Evolutionary conservation across 257 asterid species (phyloP).

Genomic region (Fraxinus anomala): DNA sequence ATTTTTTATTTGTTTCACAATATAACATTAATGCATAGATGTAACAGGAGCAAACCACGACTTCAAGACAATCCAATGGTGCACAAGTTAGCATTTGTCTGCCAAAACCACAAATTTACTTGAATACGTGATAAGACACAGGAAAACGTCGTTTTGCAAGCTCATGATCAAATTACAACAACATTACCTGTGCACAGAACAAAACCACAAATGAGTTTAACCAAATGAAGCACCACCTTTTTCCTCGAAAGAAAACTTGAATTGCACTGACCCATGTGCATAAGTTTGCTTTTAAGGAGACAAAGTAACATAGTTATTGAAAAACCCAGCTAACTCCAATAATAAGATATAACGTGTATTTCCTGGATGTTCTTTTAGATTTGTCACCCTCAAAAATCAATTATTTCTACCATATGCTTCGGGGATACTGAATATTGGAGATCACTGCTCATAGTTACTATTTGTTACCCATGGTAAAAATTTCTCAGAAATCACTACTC

Average conservation of each 20-base stretch:
- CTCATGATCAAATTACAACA: constrained; percentile 21
- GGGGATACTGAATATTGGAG: constrained; percentile 6
- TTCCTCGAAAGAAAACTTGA: constrained; percentile 12
- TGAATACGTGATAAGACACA: background rate
- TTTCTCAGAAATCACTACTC: constrained; percentile 39
- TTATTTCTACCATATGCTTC: background rate
- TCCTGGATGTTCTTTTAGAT: background rate
- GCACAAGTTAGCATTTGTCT: constrained; percentile 19
- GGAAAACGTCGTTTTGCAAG: constrained; percentile 23
- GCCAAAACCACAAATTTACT: background rate
- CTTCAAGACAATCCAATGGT: constrained; percentile 9
- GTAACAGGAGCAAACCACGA: background rate
- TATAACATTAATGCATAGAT: background rate
- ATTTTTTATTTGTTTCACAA: no score
- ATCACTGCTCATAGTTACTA: background rate
- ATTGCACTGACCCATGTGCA: constrained; percentile 16
- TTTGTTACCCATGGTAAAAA: background rate
- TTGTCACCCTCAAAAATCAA: background rate
- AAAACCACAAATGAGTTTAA: constrained; percentile 19
- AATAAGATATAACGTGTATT: constrained; percentile 4
- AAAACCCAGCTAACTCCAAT: constrained; percentile 5
- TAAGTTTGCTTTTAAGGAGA: constrained; percentile 8
- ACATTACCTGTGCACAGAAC: background rate
- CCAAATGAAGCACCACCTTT: constrained; percentile 26
- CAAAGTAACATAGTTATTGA: constrained; percentile 4